Evolutionary conservation across 768 basidiomycete species (phyloP), one percentile per base, ranked within the genome.

Genomic region (Psilocybe sp.): DNA sequence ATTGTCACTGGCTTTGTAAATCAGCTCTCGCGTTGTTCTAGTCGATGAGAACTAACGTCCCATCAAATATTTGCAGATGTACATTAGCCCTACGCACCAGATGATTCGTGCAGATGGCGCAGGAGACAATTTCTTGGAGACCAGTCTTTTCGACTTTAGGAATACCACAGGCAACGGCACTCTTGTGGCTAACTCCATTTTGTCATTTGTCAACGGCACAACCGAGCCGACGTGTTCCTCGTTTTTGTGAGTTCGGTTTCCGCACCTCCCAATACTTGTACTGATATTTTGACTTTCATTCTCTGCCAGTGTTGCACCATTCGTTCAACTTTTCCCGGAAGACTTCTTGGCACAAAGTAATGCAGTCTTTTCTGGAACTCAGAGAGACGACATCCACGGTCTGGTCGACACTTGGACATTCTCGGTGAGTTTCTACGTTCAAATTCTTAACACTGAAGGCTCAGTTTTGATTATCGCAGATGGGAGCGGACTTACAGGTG

Each of bases 161-260:
- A 64, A 66, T 38, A 61, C 61, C 0, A 64, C 63, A 0, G 36
- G 52, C 0, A 60, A 66, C 33, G 65, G 63, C n/a, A 59, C 61
- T 2, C 40, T 48, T 23, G 62, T 66, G 18, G 57, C 62, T 14
- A 66, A 66, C 34, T 23, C 44, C 1, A 52, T 64, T 11, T 38
- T 63, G 20, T 54, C 58, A 10, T 64, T 59, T 44, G 49, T 47
- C 4, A 58, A 54, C 2, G 58, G 58, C 12, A 51, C 58, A 19
- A 55, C 52, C 1, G 47, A 58, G 11, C 58, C 63, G 1, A 51
- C 52, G 2, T 66, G 65, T 28, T 55, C 59, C 18, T 59, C 54
- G 16, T 63, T 55, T 35, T 66, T 64, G 65, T 63, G n/a, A 34
- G 59, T 54, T 15, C 15, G 19, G 20, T 18, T 36, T 42, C 5